Percentiles rank a stretch among this genome's conserved stretches.
Evolutionary conservation across 495 filamentous ascomycete genomes (phyloP).

Genomic region (Hypoxylon crocopeplum): DNA sequence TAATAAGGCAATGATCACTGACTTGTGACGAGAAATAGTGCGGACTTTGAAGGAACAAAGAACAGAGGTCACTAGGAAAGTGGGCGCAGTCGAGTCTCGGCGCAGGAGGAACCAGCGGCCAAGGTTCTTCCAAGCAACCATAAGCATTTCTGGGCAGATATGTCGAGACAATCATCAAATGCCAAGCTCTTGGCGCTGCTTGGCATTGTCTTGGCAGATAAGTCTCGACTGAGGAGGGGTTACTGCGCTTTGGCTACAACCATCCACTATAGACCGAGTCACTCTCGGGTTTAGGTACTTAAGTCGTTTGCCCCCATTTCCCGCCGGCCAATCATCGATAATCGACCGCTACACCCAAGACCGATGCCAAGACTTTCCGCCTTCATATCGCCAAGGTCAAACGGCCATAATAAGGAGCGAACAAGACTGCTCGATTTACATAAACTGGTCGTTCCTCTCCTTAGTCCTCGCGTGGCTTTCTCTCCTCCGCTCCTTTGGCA

Average conservation of each 20-base stretch:
- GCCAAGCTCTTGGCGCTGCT: slow-evolving; percentile 46
- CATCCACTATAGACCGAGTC: slow-evolving; percentile 12
- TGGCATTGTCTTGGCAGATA: slow-evolving; percentile 39
- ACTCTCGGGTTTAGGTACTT: slow-evolving; percentile 33
- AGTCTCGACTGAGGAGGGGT: slow-evolving; percentile 37
- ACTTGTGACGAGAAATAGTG: background rate
- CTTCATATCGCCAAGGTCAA: slow-evolving; percentile 52
- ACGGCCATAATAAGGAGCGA: slow-evolving; percentile 55
- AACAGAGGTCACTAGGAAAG: too few species aligned
- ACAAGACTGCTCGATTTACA: slow-evolving; percentile 51
- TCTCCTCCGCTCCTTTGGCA: slow-evolving; percentile 31
- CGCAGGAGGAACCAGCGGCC: slow-evolving; percentile 40
- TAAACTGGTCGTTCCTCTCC: slow-evolving; percentile 46
- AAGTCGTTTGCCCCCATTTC: slow-evolving; percentile 31
- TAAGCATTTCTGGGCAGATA: slow-evolving; percentile 36
- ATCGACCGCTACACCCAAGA: slow-evolving; percentile 35
- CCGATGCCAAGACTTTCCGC: slow-evolving; percentile 55
- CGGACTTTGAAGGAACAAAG: slow-evolving; percentile 4
- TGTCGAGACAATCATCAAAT: slow-evolving; percentile 46
- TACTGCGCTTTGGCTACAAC: slow-evolving; percentile 25
- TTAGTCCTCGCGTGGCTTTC: slow-evolving; percentile 25
- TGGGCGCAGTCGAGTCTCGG: slow-evolving; percentile 43
- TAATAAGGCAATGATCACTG: slow-evolving; percentile 32
- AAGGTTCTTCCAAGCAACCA: slow-evolving; percentile 30
- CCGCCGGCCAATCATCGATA: slow-evolving; percentile 29